These are phyloP conservation scores for Cytospora schulzeri DNA, from an alignment of 2,329 filamentous ascomycete species.

Conservation along the genomic window DNA sequence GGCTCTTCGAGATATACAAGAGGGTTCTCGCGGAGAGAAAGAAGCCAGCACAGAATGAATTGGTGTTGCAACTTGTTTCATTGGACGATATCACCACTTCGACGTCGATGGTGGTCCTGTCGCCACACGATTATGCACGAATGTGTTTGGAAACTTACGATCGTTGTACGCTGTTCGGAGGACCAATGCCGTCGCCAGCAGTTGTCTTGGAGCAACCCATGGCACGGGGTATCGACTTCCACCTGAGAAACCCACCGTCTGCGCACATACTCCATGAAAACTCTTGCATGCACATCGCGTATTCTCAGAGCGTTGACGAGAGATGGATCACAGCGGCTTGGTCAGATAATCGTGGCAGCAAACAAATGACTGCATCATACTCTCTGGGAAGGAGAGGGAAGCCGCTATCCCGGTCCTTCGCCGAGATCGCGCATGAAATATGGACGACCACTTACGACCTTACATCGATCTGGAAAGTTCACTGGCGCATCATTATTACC, in stretches of 20 bases:
- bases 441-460: slow-evolving; percentile 79
- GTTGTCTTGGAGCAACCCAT: slow-evolving; percentile 72
- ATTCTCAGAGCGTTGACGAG: slow-evolving; percentile 73
- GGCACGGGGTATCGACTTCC: slow-evolving; percentile 75
- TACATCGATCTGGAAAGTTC: slow-evolving; percentile 68
- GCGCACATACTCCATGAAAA: slow-evolving; percentile 76
- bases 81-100: slow-evolving; percentile 67
- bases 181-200: slow-evolving; percentile 65
- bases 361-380: slow-evolving; percentile 74
- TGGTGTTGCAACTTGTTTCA: slow-evolving; percentile 78
- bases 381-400: slow-evolving; percentile 65
- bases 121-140: slow-evolving; percentile 59
- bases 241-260: slow-evolving; percentile 67
- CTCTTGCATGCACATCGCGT: slow-evolving; percentile 78
- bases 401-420: slow-evolving; percentile 53
- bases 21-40: slow-evolving; percentile 52
- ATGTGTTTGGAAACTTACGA: slow-evolving; percentile 78
- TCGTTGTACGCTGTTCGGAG: slow-evolving; percentile 63
- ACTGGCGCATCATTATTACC: slow-evolving; percentile 77
- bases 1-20: slow-evolving; percentile 67
- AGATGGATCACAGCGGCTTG: slow-evolving; percentile 80
- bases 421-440: slow-evolving; percentile 71
- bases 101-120: slow-evolving; percentile 63
- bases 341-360: slow-evolving; percentile 75
- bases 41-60: slow-evolving; percentile 55